Percentiles rank a stretch among this genome's conserved stretches.
Evolutionary conservation across 129 eudicot species (phyloP).

Genomic region (Saussurea involucrata): DNA sequence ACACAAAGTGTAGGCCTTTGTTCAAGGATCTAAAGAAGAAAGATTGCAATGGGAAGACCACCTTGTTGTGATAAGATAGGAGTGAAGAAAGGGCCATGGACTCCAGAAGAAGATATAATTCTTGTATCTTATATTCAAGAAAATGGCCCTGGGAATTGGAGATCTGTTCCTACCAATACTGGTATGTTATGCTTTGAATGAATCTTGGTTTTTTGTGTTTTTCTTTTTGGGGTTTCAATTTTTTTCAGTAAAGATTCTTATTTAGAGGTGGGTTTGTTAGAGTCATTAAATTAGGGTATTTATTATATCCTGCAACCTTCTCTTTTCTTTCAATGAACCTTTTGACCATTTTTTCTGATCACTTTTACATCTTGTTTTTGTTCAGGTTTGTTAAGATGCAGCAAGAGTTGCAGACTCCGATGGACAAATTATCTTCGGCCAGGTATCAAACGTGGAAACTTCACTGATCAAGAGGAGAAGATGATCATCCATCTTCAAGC

Average conservation of each 20-base stretch:
- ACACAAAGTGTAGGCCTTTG: neutral
- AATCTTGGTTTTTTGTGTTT: neutral
- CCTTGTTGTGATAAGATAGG: slow-evolving; percentile 42
- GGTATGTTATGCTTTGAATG: slow-evolving; percentile 13
- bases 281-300: slow-evolving; percentile 38
- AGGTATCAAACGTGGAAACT: slow-evolving; percentile 40
- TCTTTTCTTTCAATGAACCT: slow-evolving; percentile 3
- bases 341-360: neutral
- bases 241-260: neutral
- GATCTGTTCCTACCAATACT: slow-evolving; percentile 45
- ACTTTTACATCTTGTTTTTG: neutral
- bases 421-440: slow-evolving; percentile 47
- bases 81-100: slow-evolving; percentile 49
- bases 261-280: slow-evolving; percentile 29
- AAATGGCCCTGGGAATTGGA: slow-evolving; percentile 48
- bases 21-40: slow-evolving; percentile 15
- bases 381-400: slow-evolving; percentile 42
- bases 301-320: slow-evolving; percentile 34
- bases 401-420: slow-evolving; percentile 40
- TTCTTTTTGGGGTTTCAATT: neutral
- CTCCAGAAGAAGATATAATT: slow-evolving; percentile 46
- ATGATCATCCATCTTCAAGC: slow-evolving; percentile 46
- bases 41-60: slow-evolving; percentile 42
- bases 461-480: slow-evolving; percentile 41
- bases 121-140: slow-evolving; percentile 46